Evolutionary conservation across 768 basidiomycete genomes (phyloP), one percentile per base, ranked within the genome.

Genomic region (Rhodotorula taiwanensis): DNA sequence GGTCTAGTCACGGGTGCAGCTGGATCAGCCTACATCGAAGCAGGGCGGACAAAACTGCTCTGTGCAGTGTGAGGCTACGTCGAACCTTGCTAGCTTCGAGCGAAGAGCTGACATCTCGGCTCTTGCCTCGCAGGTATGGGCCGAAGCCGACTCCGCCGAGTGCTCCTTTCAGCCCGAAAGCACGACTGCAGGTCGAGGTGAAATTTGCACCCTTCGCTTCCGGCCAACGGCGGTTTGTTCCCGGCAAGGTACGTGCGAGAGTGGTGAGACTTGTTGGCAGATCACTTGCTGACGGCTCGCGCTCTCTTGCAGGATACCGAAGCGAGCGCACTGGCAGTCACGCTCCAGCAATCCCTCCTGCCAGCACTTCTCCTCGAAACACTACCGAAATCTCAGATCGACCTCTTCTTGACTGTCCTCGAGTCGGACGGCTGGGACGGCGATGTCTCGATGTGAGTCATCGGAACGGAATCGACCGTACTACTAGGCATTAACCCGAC

Each of bases 181-280:
- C 94, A 2, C 83, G 82, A 56, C 77, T 99, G 55, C 97, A 91
- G 63, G 88, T 99, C 11, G 93, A 98, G 77, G 89, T 98, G 55
- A 97, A 97, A 76, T 97, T 93, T 72, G 83, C 93, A 4, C 95
- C 95, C 0, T 99, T 94, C 75, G 90, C 95, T 13, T 90, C 86
- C 70, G 76, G 79, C 33, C 81, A 79, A 21, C 79, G 94, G 69
- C 80, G 87, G 73, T 86, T 60, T 51, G 58, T 87, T 11, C 94
- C 94, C 0, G 82, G 94, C 71, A 85, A 88, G 66, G 94, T 94
- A 76, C 77, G 86, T 63, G 57, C 3, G 0, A 4, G 5, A 6
- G 25, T 45, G 23, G 18, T n/a, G n/a, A n/a, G n/a, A 43, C 13
- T 20, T 7, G 20, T 11, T n/a, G 43, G 8, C 43, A 21, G 13